Evolutionary conservation across 2,329 filamentous ascomycete species (phyloP).

Genomic region (Diplocarpon mali): DNA sequence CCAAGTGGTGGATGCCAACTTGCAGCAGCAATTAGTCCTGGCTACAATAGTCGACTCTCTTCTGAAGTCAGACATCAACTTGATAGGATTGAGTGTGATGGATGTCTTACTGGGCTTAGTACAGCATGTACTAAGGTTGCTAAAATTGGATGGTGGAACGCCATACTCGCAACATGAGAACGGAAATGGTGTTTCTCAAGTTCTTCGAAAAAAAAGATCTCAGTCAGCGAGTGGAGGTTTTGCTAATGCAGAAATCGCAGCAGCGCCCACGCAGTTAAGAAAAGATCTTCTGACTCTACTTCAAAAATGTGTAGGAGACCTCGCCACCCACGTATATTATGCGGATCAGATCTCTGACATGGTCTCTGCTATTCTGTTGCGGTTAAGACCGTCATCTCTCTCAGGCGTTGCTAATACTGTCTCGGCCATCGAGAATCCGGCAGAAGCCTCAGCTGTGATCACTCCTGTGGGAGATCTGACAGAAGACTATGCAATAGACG

Average conservation of each 20-base stretch:
- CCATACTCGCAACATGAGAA: slow-evolving; percentile 27
- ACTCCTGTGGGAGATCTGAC: slow-evolving; percentile 36
- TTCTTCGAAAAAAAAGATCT: slow-evolving; percentile 5
- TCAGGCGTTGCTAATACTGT: slow-evolving; percentile 33
- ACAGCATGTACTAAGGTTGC: slow-evolving; percentile 67
- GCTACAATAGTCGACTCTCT: slow-evolving; percentile 72
- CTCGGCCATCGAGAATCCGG: slow-evolving; percentile 33
- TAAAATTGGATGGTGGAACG: slow-evolving; percentile 47
- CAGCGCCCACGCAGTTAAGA: slow-evolving; percentile 40
- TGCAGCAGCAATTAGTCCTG: slow-evolving; percentile 65
- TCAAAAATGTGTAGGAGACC: slow-evolving; percentile 74
- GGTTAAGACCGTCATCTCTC: slow-evolving; percentile 55
- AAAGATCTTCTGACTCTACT: slow-evolving; percentile 58
- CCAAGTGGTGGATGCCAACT: slow-evolving; percentile 56
- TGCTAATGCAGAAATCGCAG: slow-evolving; percentile 28
- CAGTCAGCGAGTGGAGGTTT: slow-evolving; percentile 14
- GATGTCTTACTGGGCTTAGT: slow-evolving; percentile 81
- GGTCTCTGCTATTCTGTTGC: slow-evolving; percentile 67
- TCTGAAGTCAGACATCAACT: slow-evolving; percentile 77
- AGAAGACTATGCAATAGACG: slow-evolving; percentile 41
- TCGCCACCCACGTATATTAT: slow-evolving; percentile 94
- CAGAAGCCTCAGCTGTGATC: slow-evolving; percentile 37
- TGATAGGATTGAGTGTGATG: slow-evolving; percentile 94
- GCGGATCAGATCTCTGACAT: slow-evolving; percentile 93
- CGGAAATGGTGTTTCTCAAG: slow-evolving; percentile 7